Evolutionary conservation across 192 early-diverging fungal species (phyloP), one percentile per base, ranked within the genome.

Genomic region (Phlyctochytrium arcticum): DNA sequence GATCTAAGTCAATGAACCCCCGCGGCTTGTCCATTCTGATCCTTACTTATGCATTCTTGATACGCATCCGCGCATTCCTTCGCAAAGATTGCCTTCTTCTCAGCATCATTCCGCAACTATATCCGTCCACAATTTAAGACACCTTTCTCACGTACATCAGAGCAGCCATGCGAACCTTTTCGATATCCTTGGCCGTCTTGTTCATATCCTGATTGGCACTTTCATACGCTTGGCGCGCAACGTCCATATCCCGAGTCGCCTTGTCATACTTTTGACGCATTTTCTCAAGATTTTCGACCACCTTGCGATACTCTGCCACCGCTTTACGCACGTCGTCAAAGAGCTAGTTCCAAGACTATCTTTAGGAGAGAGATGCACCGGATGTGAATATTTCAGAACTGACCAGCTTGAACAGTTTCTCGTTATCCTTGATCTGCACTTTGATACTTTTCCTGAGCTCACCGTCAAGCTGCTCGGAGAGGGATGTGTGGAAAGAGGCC

Each of bases 381-480:
- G n/a, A n/a, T n/a, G n/a, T n/a, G n/a, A n/a, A n/a, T n/a, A n/a
- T n/a, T n/a, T n/a, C 9, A 27, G 29, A 3, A 62, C 46, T 4
- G 12, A 76, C 75, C 64, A 73, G 61, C 44, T 73, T 73, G 39
- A 65, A 60, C 12, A 58, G 48, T 32, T 70, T 67, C 0, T 75
- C 72, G 48, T 71, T 72, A 5, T 78, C 73, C 55, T 72, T 61
- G 30, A 55, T 48, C 44, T 72, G 68, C n/a, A 37, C 39, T 47
- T 75, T 74, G 21, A 78, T 62, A 12, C 54, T 57, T 31, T 72
- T 75, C n/a, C 76, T 23, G 32, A 78, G 36, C 35, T 78, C 76
- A 5, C 57, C 69, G 47, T 75, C 73, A 12, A 78, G 37, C 36
- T 74, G 62, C 12, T 71, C 70, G 8, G 69, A 36, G 4, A 72